Evolutionary conservation across 2,329 filamentous ascomycete species (phyloP).

Genomic region (Xenoacremonium recifei): DNA sequence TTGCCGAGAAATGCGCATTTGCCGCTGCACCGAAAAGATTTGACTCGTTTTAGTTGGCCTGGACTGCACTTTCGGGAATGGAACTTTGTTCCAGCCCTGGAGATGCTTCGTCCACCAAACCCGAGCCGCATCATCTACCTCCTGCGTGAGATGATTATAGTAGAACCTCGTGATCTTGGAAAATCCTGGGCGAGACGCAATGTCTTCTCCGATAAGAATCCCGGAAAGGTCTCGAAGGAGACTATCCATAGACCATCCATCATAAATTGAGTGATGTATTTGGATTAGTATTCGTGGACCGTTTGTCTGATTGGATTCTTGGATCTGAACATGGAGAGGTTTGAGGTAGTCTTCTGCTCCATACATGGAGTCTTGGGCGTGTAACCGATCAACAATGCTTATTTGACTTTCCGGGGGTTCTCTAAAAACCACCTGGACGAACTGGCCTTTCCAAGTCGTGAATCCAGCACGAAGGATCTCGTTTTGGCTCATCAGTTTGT

Average conservation of each 20-base stretch:
- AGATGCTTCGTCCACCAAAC: conserved; percentile 72
- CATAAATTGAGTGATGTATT: conserved; percentile 82
- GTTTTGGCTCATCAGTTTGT: conserved; percentile 51
- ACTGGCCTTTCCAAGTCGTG: conserved; percentile 41
- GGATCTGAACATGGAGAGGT: conserved; percentile 63
- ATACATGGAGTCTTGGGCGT: conserved; percentile 38
- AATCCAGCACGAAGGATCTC: conserved; percentile 76
- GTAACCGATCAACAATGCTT: conserved; percentile 33
- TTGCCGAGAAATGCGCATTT: conserved; percentile 15
- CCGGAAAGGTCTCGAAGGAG: conserved; percentile 64
- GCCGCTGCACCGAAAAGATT: conserved; percentile 10
- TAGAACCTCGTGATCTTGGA: conserved; percentile 55
- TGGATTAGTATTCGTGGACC: conserved; percentile 45
- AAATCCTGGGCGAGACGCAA: conserved; percentile 56
- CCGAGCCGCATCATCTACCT: conserved; percentile 39
- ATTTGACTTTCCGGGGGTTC: conserved; percentile 44
- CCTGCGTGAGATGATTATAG: conserved; percentile 19
- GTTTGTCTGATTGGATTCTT: conserved; percentile 11
- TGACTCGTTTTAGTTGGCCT: conserved; percentile 21
- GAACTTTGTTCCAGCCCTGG: conserved; percentile 49
- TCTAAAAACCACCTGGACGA: conserved; percentile 58
- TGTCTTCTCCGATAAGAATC: conserved; percentile 36
- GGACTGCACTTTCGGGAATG: conserved; percentile 52
- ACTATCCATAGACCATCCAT: conserved; percentile 89
- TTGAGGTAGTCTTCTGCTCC: conserved; percentile 42